phyloP scores from a whole-genome alignment of 495 filamentous ascomycete genomes.

The Aspergillus cavernicola region DNA sequence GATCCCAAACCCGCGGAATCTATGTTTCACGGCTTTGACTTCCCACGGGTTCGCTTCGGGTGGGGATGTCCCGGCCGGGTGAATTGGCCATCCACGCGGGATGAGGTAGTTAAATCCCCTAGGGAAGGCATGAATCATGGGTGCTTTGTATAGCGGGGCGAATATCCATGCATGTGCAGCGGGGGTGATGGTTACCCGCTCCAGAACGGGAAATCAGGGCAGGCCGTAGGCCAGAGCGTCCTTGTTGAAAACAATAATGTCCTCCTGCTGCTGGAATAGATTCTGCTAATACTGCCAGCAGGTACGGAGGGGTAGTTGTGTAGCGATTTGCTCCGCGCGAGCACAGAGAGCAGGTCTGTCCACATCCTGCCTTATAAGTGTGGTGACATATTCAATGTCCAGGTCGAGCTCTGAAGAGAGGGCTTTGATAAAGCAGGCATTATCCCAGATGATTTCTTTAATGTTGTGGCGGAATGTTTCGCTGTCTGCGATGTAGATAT shows the following conservation, averaged over 20 bases:
- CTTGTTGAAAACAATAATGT: constrained; percentile 14
- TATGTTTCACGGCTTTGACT: constrained; percentile 12
- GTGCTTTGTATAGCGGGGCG: constrained; percentile 28
- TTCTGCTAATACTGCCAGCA: constrained; percentile 10
- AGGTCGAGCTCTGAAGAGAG: too few relatives aligned
- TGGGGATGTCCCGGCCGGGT: not conserved
- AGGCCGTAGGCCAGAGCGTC: constrained; percentile 22
- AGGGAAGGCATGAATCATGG: constrained; percentile 29
- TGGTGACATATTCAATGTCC: too few relatives aligned
- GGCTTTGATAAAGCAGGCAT: too few relatives aligned
- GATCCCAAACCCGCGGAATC: constrained; percentile 20
- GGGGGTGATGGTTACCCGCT: constrained; percentile 26
- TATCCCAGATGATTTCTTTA: too few relatives aligned
- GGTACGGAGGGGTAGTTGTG: too few relatives aligned
- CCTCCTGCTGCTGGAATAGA: constrained; percentile 16
- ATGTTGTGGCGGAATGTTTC: too few relatives aligned
- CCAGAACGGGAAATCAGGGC: constrained; percentile 22
- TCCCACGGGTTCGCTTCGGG: constrained; percentile 3
- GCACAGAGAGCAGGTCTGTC: constrained; percentile 10
- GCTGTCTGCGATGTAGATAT: too few relatives aligned
- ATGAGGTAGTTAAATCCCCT: constrained; percentile 28
- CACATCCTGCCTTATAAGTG: too few relatives aligned
- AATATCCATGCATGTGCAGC: constrained; percentile 25
- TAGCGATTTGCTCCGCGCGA: too few relatives aligned
- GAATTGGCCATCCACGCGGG: constrained; percentile 23